Evolutionary conservation across 2,329 filamentous ascomycete genomes (phyloP).

Genomic region (Epichloe glyceriae): DNA sequence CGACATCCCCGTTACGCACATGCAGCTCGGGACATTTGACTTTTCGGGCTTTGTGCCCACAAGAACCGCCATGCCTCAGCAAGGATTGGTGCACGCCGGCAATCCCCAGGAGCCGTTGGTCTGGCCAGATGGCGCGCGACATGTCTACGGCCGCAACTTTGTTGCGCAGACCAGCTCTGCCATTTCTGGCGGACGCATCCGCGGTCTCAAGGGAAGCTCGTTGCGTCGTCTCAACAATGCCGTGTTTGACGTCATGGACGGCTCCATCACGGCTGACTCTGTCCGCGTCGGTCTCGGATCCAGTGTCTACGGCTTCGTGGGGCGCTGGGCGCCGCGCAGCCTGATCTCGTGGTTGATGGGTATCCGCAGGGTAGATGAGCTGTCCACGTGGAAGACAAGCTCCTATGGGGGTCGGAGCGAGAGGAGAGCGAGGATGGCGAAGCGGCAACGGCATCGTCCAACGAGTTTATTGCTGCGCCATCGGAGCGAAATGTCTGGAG

Average conservation of each 20-base stretch:
- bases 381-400: constrained; percentile 39
- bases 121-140: constrained; percentile 50
- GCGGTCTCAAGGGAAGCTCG: constrained; percentile 53
- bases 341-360: constrained; percentile 94
- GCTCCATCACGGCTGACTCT: constrained; percentile 44
- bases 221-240: constrained; percentile 71
- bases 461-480: constrained; percentile 40
- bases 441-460: constrained; percentile 15
- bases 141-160: constrained; percentile 51
- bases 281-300: constrained; percentile 78
- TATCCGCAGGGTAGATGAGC: constrained; percentile 47
- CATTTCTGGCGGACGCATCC: constrained; percentile 43
- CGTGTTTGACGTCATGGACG: constrained; percentile 79
- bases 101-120: constrained; percentile 36
- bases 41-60: constrained; percentile 51
- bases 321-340: constrained; percentile 61
- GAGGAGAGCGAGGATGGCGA: constrained; percentile 25
- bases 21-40: constrained; percentile 88
- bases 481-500: constrained; percentile 28
- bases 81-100: constrained; percentile 28
- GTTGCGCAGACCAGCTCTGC: constrained; percentile 40
- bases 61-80: constrained; percentile 18
- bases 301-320: constrained; percentile 72
- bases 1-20: constrained; percentile 66
- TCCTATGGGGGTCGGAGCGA: constrained; percentile 23